Evolutionary conservation across 495 filamentous ascomycete species (phyloP).

Genomic region (Podospora comata): DNA sequence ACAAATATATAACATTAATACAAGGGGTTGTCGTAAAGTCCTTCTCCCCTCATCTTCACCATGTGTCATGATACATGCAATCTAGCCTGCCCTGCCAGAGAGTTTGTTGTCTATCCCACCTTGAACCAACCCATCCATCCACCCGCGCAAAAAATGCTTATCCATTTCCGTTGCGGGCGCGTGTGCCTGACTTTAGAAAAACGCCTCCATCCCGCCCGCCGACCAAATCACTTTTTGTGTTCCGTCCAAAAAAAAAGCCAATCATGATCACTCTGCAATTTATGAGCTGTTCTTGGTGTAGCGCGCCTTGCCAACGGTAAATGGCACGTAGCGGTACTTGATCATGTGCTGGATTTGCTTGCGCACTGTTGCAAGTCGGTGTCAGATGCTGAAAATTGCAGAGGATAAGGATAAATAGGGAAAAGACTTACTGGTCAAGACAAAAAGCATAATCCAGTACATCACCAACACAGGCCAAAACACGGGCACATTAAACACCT

Average conservation of each 20-base stretch:
- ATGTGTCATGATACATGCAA: not conserved
- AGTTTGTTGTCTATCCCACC: not conserved
- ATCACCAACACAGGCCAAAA: constrained; percentile 98
- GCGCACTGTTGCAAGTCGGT: constrained; percentile 60
- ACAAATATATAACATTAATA: constrained; percentile 14
- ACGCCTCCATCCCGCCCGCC: not conserved
- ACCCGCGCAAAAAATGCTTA: not conserved
- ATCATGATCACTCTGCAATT: not conserved
- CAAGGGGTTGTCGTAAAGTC: constrained; percentile 23
- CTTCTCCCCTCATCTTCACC: constrained; percentile 18
- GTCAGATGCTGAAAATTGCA: constrained; percentile 26
- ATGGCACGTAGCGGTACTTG: constrained; percentile 98
- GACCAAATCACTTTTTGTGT: not conserved
- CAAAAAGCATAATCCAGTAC: constrained; percentile 96
- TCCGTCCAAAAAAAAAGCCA: constrained; percentile 1
- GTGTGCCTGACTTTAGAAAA: not conserved
- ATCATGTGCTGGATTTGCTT: constrained; percentile 99
- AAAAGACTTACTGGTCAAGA: constrained; percentile 79
- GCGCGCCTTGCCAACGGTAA: constrained; percentile 85
- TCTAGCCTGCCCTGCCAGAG: not conserved
- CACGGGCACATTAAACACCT: constrained; percentile 91
- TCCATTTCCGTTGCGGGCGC: not conserved
- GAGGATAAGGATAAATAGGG: not conserved
- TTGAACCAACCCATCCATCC: not conserved
- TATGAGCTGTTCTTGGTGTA: constrained; percentile 60